Base-by-base conservation (phyloP, 768 basidiomycete species). In the Hericium erinaceus region DNA sequence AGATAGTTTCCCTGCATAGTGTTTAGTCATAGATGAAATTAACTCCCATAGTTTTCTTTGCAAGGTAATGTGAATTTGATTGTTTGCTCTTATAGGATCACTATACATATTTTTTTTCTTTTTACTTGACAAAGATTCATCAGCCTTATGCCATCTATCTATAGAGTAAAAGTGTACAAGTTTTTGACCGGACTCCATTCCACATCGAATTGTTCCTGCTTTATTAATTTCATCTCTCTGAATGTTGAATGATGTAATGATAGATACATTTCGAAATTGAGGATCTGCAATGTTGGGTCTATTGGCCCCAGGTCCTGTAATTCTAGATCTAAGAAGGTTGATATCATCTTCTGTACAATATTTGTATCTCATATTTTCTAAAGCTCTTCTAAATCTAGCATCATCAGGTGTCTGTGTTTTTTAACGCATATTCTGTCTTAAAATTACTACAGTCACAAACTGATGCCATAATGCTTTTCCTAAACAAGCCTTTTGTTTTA, bases 351-450 rank as follows among this genome's bases (percentile, higher is more conserved):
- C 4, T 1, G 73, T 76, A 61, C 76, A 78, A 0, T 69, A 61
- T n/a, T 66, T 68, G 56, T 74, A 77, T n/a, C 70, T 50, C 69
- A 73, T 71, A 60, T 76, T 74, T 18, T 67, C 66, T 0, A 77
- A 52, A 0, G 69, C 68, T 16, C 52, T 66, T 24, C 72, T 33
- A 1, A 74, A 64, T 44, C 62, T 58, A 1, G 39, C 52, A 64
- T 76, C 74, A 0, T 64, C 55, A 4, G n/a, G 8, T 12, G 65
- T 58, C 54, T 56, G 3, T 0, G 41, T 12, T 22, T 48, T 57
- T 40, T 67, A 63, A 6, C 59, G 22, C 61, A 64, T 61, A 49
- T 65, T 64, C 37, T 64, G n/a, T 13, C 57, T 28, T 13, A 66
- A 49, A 13, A 66, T 56, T 9, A 66, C 62, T 2, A 65, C 64